Base-by-base conservation (phyloP, 148 eudicot species). In the Vaccinium vitisidaea region DNA sequence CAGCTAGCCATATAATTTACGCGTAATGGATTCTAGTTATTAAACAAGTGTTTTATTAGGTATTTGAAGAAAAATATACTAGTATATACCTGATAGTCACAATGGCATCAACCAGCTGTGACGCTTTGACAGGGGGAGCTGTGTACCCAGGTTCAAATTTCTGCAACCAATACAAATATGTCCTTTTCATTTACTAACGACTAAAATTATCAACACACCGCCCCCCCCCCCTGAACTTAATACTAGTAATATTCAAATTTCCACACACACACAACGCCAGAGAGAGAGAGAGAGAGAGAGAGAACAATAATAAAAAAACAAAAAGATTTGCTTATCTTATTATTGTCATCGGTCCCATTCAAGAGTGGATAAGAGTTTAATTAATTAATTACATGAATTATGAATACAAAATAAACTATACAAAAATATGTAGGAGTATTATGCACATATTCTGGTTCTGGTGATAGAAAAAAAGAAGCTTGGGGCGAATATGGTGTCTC, bases 131-230 rank as follows among this genome's bases (percentile, higher is more conserved):
- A 81, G 88, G 6, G 5, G 46, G 84, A 75, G 90, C 88, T 18
- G 94, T 92, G 88, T 96, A 96, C 6, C 95, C 97, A 11, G 94
- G 92, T 90, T 92, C 90, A 87, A 92, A 96, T 70, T 89, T 94
- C 99, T 96, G 93, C 88, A 89, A 77, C 52, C 77, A 75, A 8
- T 4, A 7, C 67, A 79, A 84, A 84, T 27, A 43, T 1, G 63
- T 84, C 80, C 23, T 23, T 81, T 50, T 76, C 82, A 39, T 8
- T 8, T 71, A 23, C 11, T 25, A 82, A 82, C 9, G 23, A 69
- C 25, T 70, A 43, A 82, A 53, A 70, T 7, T 25, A 82, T 25
- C 25, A 25, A 25, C 23, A 54, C 21, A 30, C 8, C 11, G 16
- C 8, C 43, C 36, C n/a, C n/a, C n/a, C 43, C 36, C 2, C 7